A percentile compares a stretch with the other conserved stretches of the same genome.
Conservation (phyloP, 2,329 filamentous ascomycete species). For the Tolypocladium paradoxum region DNA sequence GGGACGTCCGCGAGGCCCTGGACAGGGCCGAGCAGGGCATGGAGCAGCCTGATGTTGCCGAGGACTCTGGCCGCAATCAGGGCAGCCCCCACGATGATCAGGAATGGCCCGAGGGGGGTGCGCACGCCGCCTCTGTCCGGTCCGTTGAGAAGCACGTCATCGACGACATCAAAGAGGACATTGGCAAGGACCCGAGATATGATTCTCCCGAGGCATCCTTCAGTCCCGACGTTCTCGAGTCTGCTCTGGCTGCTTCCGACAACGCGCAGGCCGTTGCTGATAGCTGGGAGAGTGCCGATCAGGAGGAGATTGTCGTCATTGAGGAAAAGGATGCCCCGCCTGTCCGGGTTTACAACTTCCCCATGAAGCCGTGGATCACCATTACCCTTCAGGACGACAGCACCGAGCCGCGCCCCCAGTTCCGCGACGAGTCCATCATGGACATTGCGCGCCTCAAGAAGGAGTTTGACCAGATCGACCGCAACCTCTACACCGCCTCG, state of each 20-base stretch:
- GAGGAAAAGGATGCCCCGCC: slow-evolving; percentile 56
- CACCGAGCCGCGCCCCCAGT: slow-evolving; percentile 45
- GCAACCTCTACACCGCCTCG: slow-evolving; percentile 81
- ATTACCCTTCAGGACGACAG: slow-evolving; percentile 59
- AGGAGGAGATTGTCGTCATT: slow-evolving; percentile 52
- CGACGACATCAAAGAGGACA: slow-evolving; percentile 35
- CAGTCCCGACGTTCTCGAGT: slow-evolving; percentile 38
- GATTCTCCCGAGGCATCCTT: slow-evolving; percentile 29
- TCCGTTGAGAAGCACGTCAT: slow-evolving; percentile 8
- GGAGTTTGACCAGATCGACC: slow-evolving; percentile 94
- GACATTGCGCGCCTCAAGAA: slow-evolving; percentile 94
- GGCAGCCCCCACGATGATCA: background rate
- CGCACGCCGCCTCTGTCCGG: slow-evolving; percentile 1
- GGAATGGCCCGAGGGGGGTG: slow-evolving; percentile 1
- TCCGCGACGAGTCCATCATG: slow-evolving; percentile 74
- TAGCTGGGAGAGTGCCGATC: slow-evolving; percentile 83
- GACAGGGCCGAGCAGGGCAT: slow-evolving; percentile 42
- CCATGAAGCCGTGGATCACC: slow-evolving; percentile 90
- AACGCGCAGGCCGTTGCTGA: slow-evolving; percentile 57
- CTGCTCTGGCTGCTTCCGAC: slow-evolving; percentile 40
- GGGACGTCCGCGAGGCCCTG: slow-evolving; percentile 54
- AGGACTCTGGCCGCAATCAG: background rate
- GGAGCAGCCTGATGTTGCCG: slow-evolving; percentile 31
- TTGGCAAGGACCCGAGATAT: slow-evolving; percentile 36
- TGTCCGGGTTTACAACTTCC: slow-evolving; percentile 86